Evolutionary conservation across 176 grass and related monocot species (phyloP), one percentile per base, ranked within the genome.

Genomic region (Zoysia japonica): DNA sequence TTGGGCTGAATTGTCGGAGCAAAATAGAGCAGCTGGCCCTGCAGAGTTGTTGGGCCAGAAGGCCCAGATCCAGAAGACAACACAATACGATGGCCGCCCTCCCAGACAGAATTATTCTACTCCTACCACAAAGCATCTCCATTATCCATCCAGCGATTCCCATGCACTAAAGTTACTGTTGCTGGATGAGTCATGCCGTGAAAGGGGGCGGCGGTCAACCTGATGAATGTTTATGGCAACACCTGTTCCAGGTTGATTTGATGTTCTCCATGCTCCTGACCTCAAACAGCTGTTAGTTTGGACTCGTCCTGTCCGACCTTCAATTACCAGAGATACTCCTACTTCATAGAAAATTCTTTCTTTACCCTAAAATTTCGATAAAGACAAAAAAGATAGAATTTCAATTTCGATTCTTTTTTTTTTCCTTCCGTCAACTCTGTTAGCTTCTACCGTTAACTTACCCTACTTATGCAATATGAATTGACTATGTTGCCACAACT

Each of bases 241-340:
- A 57, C 63, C 49, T 57, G 64, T 56, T 83, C 61, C 70, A 72
- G 66, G 79, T 83, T 79, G 74, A 87, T 83, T 74, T 83, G 80
- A 83, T 78, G 67, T 77, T 80, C 87, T 80, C 77, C 86, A 62
- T 42, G 13, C 76, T 43, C 41, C 39, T 55, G 55, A 55, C 41
- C 55, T 85, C 82, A 63, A 63, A 77, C 82, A 77, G 71, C 76
- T n/a, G 65, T 77, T 44, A 45, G 2, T 51, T 47, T 67, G 83
- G 48, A 57, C 50, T n/a, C 74, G 51, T 52, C 77, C 57, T 89
- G 82, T 73, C 65, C 71, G 65, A 81, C 35, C 71, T 56, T 65
- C 57, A 78, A 17, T 82, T 75, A 81, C 64, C 71, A 77, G 44
- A 80, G 40, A 9, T 41, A 61, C 28, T 28, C 28, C 28, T 28